These are phyloP conservation scores for Pseudogymnoascus sp. DNA, from an alignment of 2,329 filamentous ascomycete species.

Conservation along the genomic window DNA sequence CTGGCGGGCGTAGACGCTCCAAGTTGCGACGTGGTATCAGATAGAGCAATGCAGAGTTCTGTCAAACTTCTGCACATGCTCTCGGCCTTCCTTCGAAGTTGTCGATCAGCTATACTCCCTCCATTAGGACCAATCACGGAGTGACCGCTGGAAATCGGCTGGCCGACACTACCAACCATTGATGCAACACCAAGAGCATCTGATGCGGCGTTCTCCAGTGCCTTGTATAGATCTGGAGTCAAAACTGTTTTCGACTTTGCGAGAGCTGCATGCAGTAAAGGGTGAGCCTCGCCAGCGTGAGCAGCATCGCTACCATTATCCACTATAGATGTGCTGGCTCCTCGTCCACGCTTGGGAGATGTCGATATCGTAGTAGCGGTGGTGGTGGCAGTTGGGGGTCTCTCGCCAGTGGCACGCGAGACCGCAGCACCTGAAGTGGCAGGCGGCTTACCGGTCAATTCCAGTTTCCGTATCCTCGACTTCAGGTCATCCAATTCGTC, in stretches of 20 bases:
- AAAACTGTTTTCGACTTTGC: conserved; percentile 66
- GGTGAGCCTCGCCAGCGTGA: conserved; percentile 54
- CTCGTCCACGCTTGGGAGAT: conserved; percentile 68
- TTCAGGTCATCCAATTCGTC: conserved; percentile 95
- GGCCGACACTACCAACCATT: conserved; percentile 66
- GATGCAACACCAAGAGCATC: conserved; percentile 74
- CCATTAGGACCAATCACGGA: conserved; percentile 36
- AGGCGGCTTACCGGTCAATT: conserved; percentile 81
- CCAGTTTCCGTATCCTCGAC: conserved; percentile 81
- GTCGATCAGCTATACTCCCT: conserved; percentile 52
- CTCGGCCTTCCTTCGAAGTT: conserved; percentile 82
- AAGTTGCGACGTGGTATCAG: conserved; percentile 36
- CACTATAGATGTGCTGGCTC: conserved; percentile 37
- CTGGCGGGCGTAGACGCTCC: conserved; percentile 11
- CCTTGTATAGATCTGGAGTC: conserved; percentile 62
- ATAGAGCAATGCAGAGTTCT: conserved; percentile 80
- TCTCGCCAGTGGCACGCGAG: conserved; percentile 53
- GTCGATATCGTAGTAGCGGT: conserved; percentile 84
- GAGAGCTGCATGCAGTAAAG: conserved; percentile 71
- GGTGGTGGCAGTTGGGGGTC: conserved; percentile 84
- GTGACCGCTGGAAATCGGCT: conserved; percentile 55
- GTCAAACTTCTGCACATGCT: conserved; percentile 88
- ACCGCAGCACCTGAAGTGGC: conserved; percentile 74
- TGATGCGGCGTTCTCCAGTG: conserved; percentile 70
- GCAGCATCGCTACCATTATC: conserved; percentile 36